A percentile compares a stretch with the other conserved stretches of the same genome.
Evolutionary conservation across 345 rosid genomes (phyloP).

Genomic region (Populus tremula): DNA sequence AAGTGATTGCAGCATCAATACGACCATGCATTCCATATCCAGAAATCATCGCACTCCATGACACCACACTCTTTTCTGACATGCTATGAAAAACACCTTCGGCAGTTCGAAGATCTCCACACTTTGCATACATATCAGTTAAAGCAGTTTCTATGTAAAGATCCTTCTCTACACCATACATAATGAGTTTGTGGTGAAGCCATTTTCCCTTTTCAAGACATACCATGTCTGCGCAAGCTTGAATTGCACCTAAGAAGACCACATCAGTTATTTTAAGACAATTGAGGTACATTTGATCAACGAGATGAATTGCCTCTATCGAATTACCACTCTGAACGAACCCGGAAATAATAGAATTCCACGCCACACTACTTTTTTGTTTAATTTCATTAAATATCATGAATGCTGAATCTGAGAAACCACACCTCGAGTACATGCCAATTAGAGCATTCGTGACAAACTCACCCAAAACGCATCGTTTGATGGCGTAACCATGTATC

Average conservation of each 20-base stretch:
- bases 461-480: conserved; percentile 39
- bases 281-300: conserved; percentile 52
- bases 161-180: conserved; percentile 40
- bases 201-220: conserved; percentile 66
- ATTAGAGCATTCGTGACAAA: conserved; percentile 55
- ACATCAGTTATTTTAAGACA: conserved; percentile 48
- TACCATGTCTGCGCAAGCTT: conserved; percentile 60
- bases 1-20: conserved; percentile 46
- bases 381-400: conserved; percentile 37
- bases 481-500: conserved; percentile 58
- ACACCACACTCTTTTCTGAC: conserved; percentile 53
- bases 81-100: conserved; percentile 43
- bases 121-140: conserved; percentile 68
- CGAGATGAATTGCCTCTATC: conserved; percentile 51
- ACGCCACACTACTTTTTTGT: conserved; percentile 43
- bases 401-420: conserved; percentile 43
- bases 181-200: conserved; percentile 66
- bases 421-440: conserved; percentile 65
- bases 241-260: conserved; percentile 56
- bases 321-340: conserved; percentile 60
- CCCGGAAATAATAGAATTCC: conserved; percentile 71
- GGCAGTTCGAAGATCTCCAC: conserved; percentile 69
- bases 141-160: conserved; percentile 59
- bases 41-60: conserved; percentile 74
- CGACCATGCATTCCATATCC: conserved; percentile 78